A percentile compares a stretch with the other conserved stretches of the same genome.
These are phyloP conservation scores for Amylocarpus encephaloides DNA, from an alignment of 2,329 filamentous ascomycete genomes.

Conservation along the genomic window DNA sequence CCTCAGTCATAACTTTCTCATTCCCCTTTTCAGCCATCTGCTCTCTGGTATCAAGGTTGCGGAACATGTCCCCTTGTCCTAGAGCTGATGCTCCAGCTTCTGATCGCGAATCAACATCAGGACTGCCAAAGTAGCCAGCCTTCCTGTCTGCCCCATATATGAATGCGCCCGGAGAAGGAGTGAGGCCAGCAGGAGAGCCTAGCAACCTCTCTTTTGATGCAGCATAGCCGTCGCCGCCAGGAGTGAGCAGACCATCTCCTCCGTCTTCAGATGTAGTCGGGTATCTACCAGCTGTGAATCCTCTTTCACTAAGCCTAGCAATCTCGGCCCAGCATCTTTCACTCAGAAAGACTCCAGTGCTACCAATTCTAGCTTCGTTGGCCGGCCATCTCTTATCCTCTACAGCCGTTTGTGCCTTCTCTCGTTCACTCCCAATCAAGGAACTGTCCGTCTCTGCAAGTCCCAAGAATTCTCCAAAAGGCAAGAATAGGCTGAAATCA, in stretches of 20 bases:
- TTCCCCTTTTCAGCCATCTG: constrained; percentile 95
- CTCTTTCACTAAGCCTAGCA: constrained; percentile 62
- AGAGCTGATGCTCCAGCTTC: constrained; percentile 90
- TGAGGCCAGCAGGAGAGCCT: constrained; percentile 41
- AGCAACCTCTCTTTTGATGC: constrained; percentile 56
- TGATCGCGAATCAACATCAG: constrained; percentile 71
- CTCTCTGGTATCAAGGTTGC: constrained; percentile 86
- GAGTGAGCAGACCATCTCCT: constrained; percentile 54
- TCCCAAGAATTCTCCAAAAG: constrained; percentile 91
- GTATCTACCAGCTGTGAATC: constrained; percentile 48
- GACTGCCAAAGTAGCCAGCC: constrained; percentile 71
- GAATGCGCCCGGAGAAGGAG: constrained; percentile 51
- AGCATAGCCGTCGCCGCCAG: constrained; percentile 48
- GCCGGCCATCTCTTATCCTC: constrained; percentile 88
- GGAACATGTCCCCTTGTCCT: constrained; percentile 94
- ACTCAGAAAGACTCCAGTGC: constrained; percentile 90
- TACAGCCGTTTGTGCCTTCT: constrained; percentile 86
- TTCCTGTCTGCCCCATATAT: constrained; percentile 69
- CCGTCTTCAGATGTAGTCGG: constrained; percentile 51
- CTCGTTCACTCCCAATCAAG: constrained; percentile 83
- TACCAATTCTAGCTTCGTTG: constrained; percentile 85
- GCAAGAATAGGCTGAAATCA: constrained; percentile 92
- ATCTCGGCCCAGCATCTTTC: constrained; percentile 94
- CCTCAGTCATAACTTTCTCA: constrained; percentile 81
- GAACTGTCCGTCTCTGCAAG: constrained; percentile 77